Percentiles rank a stretch among this genome's conserved stretches.
These are phyloP conservation scores for Blumeria hordei DNA, from an alignment of 2,329 filamentous ascomycete species.

Conservation along the genomic window DNA sequence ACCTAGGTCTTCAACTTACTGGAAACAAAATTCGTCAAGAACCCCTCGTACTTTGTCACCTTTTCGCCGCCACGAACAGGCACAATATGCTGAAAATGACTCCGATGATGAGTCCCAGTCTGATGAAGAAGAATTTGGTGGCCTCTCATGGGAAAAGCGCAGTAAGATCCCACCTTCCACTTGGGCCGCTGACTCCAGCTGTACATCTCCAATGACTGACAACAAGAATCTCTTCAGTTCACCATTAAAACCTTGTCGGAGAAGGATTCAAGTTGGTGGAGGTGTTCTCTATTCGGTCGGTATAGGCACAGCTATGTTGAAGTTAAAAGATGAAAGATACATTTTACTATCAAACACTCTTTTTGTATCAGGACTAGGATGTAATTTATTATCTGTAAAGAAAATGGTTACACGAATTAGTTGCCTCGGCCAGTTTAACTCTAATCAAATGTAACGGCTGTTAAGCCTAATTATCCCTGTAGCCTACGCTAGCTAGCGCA, in stretches of 20 bases:
- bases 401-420: background rate
- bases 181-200: background rate
- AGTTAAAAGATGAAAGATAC: background rate
- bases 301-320: background rate
- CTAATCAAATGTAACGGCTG: no score
- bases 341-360: conserved; percentile 1
- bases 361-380: background rate
- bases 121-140: background rate
- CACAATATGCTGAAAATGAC: background rate
- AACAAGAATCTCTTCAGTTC: background rate
- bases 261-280: background rate
- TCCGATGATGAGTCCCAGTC: no score
- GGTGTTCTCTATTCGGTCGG: background rate
- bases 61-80: background rate
- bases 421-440: background rate
- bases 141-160: background rate
- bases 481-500: no score
- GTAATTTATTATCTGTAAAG: conserved; percentile 1
- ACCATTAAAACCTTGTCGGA: background rate
- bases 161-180: background rate
- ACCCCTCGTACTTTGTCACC: background rate
- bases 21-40: no score
- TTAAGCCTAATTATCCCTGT: no score
- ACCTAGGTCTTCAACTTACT: no score
- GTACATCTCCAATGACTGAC: background rate